These are phyloP conservation scores for Albugo candida DNA, from an alignment of 352 stramenopile genomes.

Conservation along the genomic window DNA sequence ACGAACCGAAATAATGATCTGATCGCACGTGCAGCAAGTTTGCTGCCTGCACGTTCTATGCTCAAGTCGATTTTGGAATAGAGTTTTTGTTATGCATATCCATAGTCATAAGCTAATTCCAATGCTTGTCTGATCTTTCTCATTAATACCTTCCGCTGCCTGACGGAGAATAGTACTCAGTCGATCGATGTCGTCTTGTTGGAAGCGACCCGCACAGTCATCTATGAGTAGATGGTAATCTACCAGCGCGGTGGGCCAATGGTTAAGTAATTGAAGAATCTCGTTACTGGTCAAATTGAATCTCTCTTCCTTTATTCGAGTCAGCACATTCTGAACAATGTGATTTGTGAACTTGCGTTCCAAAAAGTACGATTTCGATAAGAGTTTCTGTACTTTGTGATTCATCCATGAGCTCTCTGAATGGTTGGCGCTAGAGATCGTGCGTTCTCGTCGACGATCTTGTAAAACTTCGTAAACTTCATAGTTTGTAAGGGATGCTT, in stretches of 20 bases:
- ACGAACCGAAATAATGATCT: too few relatives aligned
- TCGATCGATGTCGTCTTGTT: constrained; percentile 42
- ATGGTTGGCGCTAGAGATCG: constrained; percentile 51
- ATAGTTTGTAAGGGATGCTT: constrained; percentile 56
- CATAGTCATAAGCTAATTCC: too few relatives aligned
- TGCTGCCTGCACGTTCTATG: too few relatives aligned
- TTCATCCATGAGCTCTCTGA: constrained; percentile 80
- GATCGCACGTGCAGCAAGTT: too few relatives aligned
- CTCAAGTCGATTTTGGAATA: too few relatives aligned
- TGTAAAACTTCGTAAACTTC: constrained; percentile 68
- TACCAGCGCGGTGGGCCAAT: constrained; percentile 61
- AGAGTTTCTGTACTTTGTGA: constrained; percentile 78
- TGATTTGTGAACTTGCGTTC: constrained; percentile 25
- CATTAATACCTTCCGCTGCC: too few relatives aligned
- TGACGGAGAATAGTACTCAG: background rate
- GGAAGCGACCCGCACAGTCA: constrained; percentile 61
- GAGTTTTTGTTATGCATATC: too few relatives aligned
- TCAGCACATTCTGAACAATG: constrained; percentile 40
- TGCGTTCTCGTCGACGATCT: constrained; percentile 65
- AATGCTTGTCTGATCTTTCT: too few relatives aligned
- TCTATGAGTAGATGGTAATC: constrained; percentile 73
- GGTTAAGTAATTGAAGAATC: constrained; percentile 77
- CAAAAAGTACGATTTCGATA: constrained; percentile 44
- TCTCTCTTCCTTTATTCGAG: constrained; percentile 19
- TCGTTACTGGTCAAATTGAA: constrained; percentile 41